Base-by-base conservation (phyloP, 164 flowering plant genomes). In the grape (Vitis vinifera) region DNA sequence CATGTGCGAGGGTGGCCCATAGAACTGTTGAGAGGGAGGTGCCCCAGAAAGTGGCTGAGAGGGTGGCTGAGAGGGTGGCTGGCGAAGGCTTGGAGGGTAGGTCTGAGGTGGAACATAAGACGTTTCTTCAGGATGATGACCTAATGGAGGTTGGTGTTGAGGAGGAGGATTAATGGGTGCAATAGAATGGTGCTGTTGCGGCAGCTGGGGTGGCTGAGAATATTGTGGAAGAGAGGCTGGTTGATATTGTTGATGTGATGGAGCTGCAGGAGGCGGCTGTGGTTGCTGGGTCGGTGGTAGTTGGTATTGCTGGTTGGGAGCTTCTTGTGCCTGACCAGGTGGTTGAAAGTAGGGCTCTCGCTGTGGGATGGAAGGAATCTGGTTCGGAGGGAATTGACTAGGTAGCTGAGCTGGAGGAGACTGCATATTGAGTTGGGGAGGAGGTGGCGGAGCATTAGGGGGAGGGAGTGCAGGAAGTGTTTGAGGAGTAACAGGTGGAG, bases 101-200 rank as follows among this genome's bases (percentile, higher is more conserved):
- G 47, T 76, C 31, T 81, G 93, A 56, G 90, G 61, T 47, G 88
- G 87, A 51, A 73, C 16, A 59, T 87, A 88, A n/a, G 89, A 73
- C 66, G 76, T 27, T 77, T 92, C 97, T 66, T 92, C 98, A 50
- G 82, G 83, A 76, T 76, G 89, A 69, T 84, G 88, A 66, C 80
- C 69, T 23, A 72, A 2, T 56, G 86, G 74, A 72, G 90, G 83
- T 56, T 80, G 91, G 65, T 60, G 72, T 61, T 80, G 88, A 65
- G 86, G 63, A 70, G 86, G 63, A 70, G 83, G 83, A 75, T 67
- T 78, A 50, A 66, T 70, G 48, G 87, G 74, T 23, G 79, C 65
- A 51, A 73, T 69, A 59, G 84, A 71, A 56, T 73, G 88, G 51
- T 74, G 85, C 65, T 76, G 88, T 63, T 80, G 88, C 56, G 81